Conservation (phyloP, 495 filamentous ascomycete genomes). For the Neurospora tetrasperma region DNA sequence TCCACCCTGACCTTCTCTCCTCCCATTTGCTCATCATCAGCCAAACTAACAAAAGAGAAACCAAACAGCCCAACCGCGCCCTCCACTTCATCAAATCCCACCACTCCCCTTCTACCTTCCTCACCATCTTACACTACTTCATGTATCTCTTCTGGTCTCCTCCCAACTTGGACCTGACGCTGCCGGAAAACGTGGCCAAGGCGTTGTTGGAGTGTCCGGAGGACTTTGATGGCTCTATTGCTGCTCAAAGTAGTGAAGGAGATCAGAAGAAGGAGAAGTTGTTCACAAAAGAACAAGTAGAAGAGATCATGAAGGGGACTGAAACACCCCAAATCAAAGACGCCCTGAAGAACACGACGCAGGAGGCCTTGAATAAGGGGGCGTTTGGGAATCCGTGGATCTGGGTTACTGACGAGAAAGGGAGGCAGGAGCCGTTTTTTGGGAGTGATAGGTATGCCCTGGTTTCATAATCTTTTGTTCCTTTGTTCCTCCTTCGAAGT, state of each 20-base stretch:
- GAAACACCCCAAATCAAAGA: constrained; percentile 46
- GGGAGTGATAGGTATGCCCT: constrained; percentile 56
- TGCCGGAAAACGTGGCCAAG: constrained; percentile 11
- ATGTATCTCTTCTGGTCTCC: constrained; percentile 32
- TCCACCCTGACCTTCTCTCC: constrained; percentile 18
- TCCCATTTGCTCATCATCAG: background rate
- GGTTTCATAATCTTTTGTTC: constrained; percentile 5
- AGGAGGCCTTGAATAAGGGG: constrained; percentile 48
- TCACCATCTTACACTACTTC: constrained; percentile 21
- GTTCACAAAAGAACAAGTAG: constrained; percentile 27
- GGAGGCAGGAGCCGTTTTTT: constrained; percentile 59
- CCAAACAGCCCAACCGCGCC: constrained; percentile 49
- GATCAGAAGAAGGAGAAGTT: constrained; percentile 3
- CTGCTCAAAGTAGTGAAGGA: background rate
- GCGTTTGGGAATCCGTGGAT: constrained; percentile 72
- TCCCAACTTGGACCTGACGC: constrained; percentile 23
- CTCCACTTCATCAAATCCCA: constrained; percentile 52
- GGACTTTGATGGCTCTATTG: background rate
- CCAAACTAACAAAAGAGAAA: background rate
- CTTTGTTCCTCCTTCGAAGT: constrained; percentile 3
- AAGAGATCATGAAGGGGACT: constrained; percentile 41
- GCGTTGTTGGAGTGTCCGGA: constrained; percentile 18
- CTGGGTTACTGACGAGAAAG: constrained; percentile 51
- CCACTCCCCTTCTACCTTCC: constrained; percentile 26
- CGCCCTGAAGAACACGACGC: constrained; percentile 45